Percentiles rank a stretch among this genome's conserved stretches.
Conservation (phyloP, 2,329 filamentous ascomycete species). For the Pseudogymnoascus sp. region DNA sequence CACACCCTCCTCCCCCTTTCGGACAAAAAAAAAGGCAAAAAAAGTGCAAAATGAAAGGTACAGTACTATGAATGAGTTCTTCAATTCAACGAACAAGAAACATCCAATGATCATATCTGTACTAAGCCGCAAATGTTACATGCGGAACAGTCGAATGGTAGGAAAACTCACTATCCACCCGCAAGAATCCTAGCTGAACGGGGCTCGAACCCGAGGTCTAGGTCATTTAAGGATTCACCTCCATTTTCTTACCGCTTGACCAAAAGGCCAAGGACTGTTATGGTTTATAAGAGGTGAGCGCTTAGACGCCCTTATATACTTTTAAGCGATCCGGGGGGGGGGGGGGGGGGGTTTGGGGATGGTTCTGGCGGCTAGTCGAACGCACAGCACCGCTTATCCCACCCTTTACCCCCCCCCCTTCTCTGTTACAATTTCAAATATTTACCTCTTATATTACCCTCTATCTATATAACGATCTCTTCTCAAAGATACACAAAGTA, state of each 20-base stretch:
- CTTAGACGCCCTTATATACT: not conserved
- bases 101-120: not conserved
- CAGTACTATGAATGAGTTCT: not conserved
- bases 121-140: not conserved
- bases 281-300: not conserved
- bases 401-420: too few species aligned
- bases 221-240: not conserved
- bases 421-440: too few species aligned
- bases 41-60: not conserved
- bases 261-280: not conserved
- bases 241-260: not conserved
- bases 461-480: too few species aligned
- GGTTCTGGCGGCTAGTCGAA: too few species aligned
- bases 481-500: too few species aligned
- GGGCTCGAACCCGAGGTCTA: not conserved
- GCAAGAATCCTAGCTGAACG: not conserved
- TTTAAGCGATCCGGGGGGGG: not conserved
- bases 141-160: not conserved
- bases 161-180: too few species aligned
- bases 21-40: not conserved
- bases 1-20: too few species aligned
- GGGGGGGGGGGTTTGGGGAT: too few species aligned
- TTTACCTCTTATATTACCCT: too few species aligned
- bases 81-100: not conserved
- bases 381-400: too few species aligned